Percentiles rank a stretch among this genome's conserved stretches.
These are phyloP conservation scores for Posidonia oceanica DNA, from an alignment of 116 monocot species.

Conservation along the genomic window DNA sequence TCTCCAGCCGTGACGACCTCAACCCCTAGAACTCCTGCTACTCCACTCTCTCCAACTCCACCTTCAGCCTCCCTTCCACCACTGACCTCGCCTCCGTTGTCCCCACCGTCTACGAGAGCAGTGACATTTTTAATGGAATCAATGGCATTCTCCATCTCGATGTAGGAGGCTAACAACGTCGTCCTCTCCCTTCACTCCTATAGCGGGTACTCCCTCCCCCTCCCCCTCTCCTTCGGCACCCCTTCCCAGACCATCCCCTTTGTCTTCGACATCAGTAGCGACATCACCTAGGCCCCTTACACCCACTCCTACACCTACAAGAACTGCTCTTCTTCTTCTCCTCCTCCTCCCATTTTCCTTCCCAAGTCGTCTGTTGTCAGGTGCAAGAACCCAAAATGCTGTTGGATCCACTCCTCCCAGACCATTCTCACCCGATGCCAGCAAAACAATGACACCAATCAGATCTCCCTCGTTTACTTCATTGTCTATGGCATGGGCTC, in stretches of 20 bases:
- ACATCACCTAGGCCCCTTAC: constrained; percentile 66
- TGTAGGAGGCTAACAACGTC: background rate
- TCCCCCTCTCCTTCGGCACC: constrained; percentile 22
- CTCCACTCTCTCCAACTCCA: no score
- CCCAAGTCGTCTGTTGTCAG: constrained; percentile 21
- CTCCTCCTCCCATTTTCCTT: background rate
- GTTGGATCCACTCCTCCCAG: no score
- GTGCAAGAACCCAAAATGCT: constrained; percentile 26
- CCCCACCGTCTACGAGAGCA: background rate
- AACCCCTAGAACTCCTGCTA: no score
- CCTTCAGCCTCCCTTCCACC: no score
- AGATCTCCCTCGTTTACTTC: constrained; percentile 47
- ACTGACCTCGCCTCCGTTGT: no score
- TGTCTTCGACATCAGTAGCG: constrained; percentile 66
- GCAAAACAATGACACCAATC: constrained; percentile 1
- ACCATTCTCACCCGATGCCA: constrained; percentile 24
- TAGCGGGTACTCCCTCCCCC: constrained; percentile 7
- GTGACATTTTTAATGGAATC: constrained; percentile 5
- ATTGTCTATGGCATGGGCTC: constrained; percentile 74
- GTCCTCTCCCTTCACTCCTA: constrained; percentile 23
- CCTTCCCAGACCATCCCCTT: constrained; percentile 26
- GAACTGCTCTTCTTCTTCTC: constrained; percentile 33
- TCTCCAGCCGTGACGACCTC: no score
- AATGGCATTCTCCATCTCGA: constrained; percentile 14
- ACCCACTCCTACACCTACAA: constrained; percentile 52